A percentile compares a stretch with the other conserved stretches of the same genome.
Conservation (phyloP, 768 basidiomycete species). For the Russula sp. region DNA sequence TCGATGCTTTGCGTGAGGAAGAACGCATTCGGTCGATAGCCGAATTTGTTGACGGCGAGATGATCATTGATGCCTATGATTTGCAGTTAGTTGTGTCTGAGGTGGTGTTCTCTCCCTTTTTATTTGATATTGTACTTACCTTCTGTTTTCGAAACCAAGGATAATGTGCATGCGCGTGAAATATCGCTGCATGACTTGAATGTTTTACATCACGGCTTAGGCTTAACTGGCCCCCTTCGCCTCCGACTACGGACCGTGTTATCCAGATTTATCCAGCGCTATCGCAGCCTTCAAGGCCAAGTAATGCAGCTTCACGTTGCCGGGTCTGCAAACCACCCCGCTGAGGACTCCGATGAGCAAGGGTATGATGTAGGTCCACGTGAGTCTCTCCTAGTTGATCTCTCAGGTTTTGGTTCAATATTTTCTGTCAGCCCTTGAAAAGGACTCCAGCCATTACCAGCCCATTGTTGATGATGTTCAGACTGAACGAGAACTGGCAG, state of each 20-base stretch:
- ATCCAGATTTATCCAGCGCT: constrained; percentile 21
- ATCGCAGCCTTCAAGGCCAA: constrained; percentile 18
- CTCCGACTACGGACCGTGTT: constrained; percentile 15
- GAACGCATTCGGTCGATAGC: constrained; percentile 40
- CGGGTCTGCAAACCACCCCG: not conserved
- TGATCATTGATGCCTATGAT: constrained; percentile 65
- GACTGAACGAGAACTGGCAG: not conserved
- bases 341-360: not conserved
- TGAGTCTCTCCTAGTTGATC: not conserved
- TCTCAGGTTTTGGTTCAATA: not conserved
- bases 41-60: constrained; percentile 49
- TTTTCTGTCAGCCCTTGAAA: not conserved
- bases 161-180: constrained; percentile 24
- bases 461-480: not conserved
- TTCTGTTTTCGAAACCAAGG: constrained; percentile 4
- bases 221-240: constrained; percentile 20
- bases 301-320: constrained; percentile 3
- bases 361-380: not conserved
- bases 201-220: constrained; percentile 21
- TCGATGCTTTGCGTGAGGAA: constrained; percentile 65
- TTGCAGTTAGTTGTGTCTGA: constrained; percentile 58
- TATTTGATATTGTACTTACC: not conserved
- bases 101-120: constrained; percentile 31
- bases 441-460: not conserved
- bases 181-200: constrained; percentile 22